These are phyloP conservation scores for Ophiostoma montium DNA, from an alignment of 2,329 filamentous ascomycete species.

Conservation along the genomic window DNA sequence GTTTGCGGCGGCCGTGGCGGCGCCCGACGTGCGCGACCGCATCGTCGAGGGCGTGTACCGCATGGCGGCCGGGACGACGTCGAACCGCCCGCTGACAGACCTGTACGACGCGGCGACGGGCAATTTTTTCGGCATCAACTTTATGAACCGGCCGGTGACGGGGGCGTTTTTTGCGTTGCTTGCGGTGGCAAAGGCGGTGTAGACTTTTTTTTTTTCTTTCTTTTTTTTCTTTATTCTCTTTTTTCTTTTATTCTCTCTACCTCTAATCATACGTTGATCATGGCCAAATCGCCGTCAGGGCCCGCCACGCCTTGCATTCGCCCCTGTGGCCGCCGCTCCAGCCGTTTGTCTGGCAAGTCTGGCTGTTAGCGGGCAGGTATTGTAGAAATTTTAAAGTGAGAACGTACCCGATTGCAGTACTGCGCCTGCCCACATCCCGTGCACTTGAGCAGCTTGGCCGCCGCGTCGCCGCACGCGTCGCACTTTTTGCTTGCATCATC, in stretches of 20 bases:
- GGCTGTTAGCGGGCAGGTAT: constrained; percentile 6
- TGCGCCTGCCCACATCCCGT: constrained; percentile 28
- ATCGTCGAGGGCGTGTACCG: constrained; percentile 55
- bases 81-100: constrained; percentile 60
- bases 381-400: neutral
- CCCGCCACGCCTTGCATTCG: constrained; percentile 30
- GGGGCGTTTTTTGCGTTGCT: constrained; percentile 71
- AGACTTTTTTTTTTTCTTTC: too few relatives aligned
- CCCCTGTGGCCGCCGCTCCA: constrained; percentile 30
- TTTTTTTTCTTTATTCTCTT: too few relatives aligned
- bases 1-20: constrained; percentile 65
- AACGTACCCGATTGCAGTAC: constrained; percentile 31
- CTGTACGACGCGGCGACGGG: constrained; percentile 60
- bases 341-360: constrained; percentile 29
- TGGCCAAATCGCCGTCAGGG: constrained; percentile 23
- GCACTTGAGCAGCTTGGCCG: constrained; percentile 23
- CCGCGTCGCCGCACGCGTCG: constrained; percentile 5
- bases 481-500: too few relatives aligned
- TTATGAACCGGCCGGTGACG: constrained; percentile 66
- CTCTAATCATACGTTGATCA: neutral
- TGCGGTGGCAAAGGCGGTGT: constrained; percentile 40
- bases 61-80: constrained; percentile 64
- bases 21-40: constrained; percentile 41
- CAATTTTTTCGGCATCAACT: constrained; percentile 42
- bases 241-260: too few relatives aligned